Conservation (phyloP, 2,329 filamentous ascomycete genomes). For the Penicillium sp. region DNA sequence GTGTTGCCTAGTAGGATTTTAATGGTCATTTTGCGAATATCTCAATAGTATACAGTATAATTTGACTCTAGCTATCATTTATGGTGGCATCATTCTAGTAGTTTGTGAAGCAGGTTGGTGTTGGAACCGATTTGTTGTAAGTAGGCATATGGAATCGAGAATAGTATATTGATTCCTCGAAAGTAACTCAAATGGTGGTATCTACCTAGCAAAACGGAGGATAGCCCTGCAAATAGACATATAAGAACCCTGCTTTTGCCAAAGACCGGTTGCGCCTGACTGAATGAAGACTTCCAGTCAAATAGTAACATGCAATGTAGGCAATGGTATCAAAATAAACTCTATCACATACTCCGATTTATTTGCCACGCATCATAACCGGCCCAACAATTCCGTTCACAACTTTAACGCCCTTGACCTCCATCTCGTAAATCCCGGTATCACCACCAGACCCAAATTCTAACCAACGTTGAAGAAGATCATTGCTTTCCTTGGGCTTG, state of each 20-base stretch:
- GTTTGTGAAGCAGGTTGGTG: too few relatives aligned
- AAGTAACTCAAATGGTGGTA: background rate
- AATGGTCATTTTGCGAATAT: background rate
- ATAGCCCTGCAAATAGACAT: background rate
- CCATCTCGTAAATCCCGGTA: slow-evolving; percentile 57
- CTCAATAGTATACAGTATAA: background rate
- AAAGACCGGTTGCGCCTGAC: background rate
- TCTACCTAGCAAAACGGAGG: background rate
- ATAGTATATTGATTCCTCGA: background rate
- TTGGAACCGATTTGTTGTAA: too few relatives aligned
- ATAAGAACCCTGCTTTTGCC: background rate
- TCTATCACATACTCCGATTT: slow-evolving; percentile 1
- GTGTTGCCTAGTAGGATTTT: background rate
- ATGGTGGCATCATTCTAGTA: too few relatives aligned
- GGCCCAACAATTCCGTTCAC: slow-evolving; percentile 57
- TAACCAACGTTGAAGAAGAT: slow-evolving; percentile 74
- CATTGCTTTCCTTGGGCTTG: slow-evolving; percentile 95
- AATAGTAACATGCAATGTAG: background rate
- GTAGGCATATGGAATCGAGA: background rate
- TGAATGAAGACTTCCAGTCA: too few relatives aligned
- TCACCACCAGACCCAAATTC: slow-evolving; percentile 53
- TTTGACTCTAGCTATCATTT: background rate
- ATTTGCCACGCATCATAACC: slow-evolving; percentile 41
- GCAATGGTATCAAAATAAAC: background rate
- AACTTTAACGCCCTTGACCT: slow-evolving; percentile 56